phyloP scores from a whole-genome alignment of 2,329 filamentous ascomycete species.

The Cyphellophora attinorum region DNA sequence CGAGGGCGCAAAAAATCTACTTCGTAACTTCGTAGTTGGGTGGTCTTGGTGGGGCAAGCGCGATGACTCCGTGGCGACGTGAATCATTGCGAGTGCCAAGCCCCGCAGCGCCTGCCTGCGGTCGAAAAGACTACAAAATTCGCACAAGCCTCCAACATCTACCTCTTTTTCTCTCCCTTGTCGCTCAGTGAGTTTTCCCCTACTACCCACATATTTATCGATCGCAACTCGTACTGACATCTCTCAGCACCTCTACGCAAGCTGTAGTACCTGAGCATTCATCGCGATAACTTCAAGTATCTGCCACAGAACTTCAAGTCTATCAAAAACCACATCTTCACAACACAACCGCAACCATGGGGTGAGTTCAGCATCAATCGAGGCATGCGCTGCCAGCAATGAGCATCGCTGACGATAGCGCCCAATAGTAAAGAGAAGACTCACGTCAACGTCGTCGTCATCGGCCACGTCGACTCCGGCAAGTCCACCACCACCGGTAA shows the following conservation, averaged over 20 bases:
- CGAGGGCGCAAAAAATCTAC: too few species aligned
- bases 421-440: slow-evolving; percentile 76
- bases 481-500: slow-evolving; percentile 95
- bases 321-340: slow-evolving; percentile 21
- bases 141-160: slow-evolving; percentile 13
- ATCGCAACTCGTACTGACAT: slow-evolving; percentile 17
- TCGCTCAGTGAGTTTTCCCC: slow-evolving; percentile 20
- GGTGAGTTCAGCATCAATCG: slow-evolving; percentile 38
- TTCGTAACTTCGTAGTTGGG: too few species aligned
- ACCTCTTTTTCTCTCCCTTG: slow-evolving; percentile 14
- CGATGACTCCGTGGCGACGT: slow-evolving; percentile 1
- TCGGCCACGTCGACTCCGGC: slow-evolving; percentile 99
- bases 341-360: slow-evolving; percentile 45
- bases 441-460: slow-evolving; percentile 97
- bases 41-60: too few species aligned
- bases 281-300: slow-evolving; percentile 34
- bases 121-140: slow-evolving; percentile 17
- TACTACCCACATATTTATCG: slow-evolving; percentile 10
- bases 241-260: slow-evolving; percentile 41
- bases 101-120: slow-evolving; percentile 9
- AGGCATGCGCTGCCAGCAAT: slow-evolving; percentile 10
- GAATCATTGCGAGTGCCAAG: slow-evolving; percentile 10
- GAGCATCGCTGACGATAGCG: slow-evolving; percentile 12
- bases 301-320: slow-evolving; percentile 39
- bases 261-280: slow-evolving; percentile 43